Base-by-base conservation (phyloP, 2,329 filamentous ascomycete genomes). In the Mariannaea elegans region DNA sequence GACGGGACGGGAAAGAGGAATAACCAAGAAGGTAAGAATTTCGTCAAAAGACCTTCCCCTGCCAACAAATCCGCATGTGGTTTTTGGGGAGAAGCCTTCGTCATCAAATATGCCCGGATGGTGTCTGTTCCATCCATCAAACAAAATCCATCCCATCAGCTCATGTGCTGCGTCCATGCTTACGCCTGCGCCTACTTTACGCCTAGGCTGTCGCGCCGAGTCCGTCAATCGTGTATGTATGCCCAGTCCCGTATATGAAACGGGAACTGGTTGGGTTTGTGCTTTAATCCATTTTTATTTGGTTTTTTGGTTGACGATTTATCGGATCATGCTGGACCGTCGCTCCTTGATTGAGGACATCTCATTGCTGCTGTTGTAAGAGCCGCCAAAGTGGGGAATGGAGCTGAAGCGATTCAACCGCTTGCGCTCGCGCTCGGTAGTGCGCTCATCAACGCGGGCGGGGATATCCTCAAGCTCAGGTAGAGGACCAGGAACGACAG, bases 321-420 rank as follows among this genome's bases (percentile, higher is more conserved):
- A 77, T 69, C 75, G 73, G 52, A 76, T 72, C 71, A 75, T 75
- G 72, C 76, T 79, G 59, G 75, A 71, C 62, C 80, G 76, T 75
- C 81, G 81, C 62, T 82, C 77, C 21, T 76, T 67, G 12, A 73
- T 66, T 23, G 72, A 65, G 18, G 72, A 68, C 62, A 68, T 72
- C 52, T 76, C 73, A 73, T 77, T 77, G 39, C 68, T 71, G 44
- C 65, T 59, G 49, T 27, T 53, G 47, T 46, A 45, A 3, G 58
- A 63, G 42, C 71, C 65, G 18, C 82, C 81, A 56, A 87, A 86
- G 44, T 81, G 81, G 3, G 84, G 81, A 75, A 87, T 85, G 23
- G 82, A 82, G 61, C 82, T 84, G 75, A 85, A 82, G 50, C 84
- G 78, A 76, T 84, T 83, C 68, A 84, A 63, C 57, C 78, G 77